phyloP scores from a whole-genome alignment of 164 flowering plant species.

The Cinnamomum chago region DNA sequence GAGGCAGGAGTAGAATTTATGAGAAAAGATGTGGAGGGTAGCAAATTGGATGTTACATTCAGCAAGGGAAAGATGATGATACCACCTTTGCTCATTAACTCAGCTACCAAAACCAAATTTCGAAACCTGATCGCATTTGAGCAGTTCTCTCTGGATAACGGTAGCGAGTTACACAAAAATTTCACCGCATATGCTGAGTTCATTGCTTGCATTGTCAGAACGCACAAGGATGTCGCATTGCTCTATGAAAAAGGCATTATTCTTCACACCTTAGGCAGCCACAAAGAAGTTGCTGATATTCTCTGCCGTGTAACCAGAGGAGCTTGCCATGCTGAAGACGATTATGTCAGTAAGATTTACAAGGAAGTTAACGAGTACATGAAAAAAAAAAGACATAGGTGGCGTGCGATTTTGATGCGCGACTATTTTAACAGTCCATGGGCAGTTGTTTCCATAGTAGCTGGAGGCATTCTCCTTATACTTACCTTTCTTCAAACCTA shows the following conservation, averaged over 20 bases:
- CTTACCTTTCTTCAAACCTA: too few species aligned
- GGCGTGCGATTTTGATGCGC: too few species aligned
- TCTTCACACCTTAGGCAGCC: not conserved
- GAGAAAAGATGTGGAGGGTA: not conserved
- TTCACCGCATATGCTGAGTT: not conserved
- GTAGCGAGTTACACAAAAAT: too few species aligned
- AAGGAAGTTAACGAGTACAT: too few species aligned
- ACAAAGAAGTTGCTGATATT: not conserved
- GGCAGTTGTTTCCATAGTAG: too few species aligned
- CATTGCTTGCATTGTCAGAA: not conserved
- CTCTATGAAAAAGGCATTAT: not conserved
- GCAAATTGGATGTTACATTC: slow-evolving; percentile 17
- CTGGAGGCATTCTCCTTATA: too few species aligned
- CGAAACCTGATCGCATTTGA: not conserved
- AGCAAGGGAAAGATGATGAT: not conserved
- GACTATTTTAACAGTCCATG: too few species aligned
- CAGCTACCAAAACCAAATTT: not conserved
- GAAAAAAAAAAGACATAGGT: too few species aligned
- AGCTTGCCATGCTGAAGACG: too few species aligned
- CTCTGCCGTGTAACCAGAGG: not conserved
- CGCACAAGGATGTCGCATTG: not conserved
- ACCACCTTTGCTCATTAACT: too few species aligned
- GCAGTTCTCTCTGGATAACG: not conserved
- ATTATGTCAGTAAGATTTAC: too few species aligned
- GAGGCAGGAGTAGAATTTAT: too few species aligned